These are phyloP conservation scores for Saccharum hybrid DNA, from an alignment of 202 grass and related monocot genomes.

Conservation along the genomic window DNA sequence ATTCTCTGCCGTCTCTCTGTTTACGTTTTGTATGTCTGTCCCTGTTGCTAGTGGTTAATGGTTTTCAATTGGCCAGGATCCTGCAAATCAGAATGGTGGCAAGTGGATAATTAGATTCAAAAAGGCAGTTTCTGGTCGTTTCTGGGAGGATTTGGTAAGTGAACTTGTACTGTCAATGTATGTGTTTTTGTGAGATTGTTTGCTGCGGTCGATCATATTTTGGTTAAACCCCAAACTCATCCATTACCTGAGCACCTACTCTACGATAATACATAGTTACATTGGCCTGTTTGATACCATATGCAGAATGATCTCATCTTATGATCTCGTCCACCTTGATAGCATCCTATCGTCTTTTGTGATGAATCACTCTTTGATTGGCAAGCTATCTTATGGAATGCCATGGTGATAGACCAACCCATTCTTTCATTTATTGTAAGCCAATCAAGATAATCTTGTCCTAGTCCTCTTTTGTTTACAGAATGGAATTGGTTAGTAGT, in stretches of 20 bases:
- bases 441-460: background rate
- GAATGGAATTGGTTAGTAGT: background rate
- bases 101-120: conserved; percentile 99
- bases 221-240: background rate
- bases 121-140: conserved; percentile 92
- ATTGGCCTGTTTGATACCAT: background rate
- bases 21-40: background rate
- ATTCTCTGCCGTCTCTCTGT: background rate
- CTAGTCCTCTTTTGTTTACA: background rate
- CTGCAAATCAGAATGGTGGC: conserved; percentile 84
- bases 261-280: background rate
- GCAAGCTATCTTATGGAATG: background rate
- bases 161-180: conserved; percentile 12
- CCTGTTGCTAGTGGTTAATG: conserved; percentile 28
- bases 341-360: background rate
- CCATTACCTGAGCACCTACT: background rate
- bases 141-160: conserved; percentile 98
- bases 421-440: background rate
- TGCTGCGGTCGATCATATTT: conserved; percentile 6
- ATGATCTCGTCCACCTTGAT: background rate
- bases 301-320: background rate
- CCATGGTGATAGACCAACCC: background rate
- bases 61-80: conserved; percentile 64
- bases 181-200: conserved; percentile 27
- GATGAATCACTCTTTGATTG: background rate